phyloP scores from a whole-genome alignment of 257 asterid species.

The Salvia miltiorrhiza region DNA sequence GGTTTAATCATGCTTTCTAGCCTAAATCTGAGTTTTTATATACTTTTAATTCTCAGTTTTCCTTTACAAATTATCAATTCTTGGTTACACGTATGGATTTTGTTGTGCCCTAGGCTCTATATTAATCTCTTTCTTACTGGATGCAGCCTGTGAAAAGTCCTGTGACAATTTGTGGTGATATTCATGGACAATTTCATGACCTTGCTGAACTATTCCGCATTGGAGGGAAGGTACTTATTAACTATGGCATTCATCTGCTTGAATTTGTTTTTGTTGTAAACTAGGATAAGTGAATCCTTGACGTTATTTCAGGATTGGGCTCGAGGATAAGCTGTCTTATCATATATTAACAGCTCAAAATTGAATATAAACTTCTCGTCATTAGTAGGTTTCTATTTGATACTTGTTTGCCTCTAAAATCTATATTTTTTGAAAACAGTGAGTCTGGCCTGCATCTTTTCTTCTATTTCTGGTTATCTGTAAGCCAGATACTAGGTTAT shows the following conservation, averaged over 20 bases:
- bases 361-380: conserved; percentile 11
- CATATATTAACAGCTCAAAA: conserved; percentile 30
- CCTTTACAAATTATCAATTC: background rate
- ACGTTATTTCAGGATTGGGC: conserved; percentile 17
- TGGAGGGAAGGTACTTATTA: conserved; percentile 81
- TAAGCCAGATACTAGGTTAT: background rate
- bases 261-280: conserved; percentile 13
- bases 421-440: background rate
- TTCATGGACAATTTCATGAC: conserved; percentile 97
- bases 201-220: conserved; percentile 95
- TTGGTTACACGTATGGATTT: background rate
- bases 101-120: background rate
- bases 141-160: conserved; percentile 97
- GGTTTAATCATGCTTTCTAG: background rate
- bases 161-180: conserved; percentile 95
- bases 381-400: conserved; percentile 21
- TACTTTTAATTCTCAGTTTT: background rate
- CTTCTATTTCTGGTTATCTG: background rate
- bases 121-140: conserved; percentile 28
- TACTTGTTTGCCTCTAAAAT: background rate
- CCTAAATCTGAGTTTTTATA: background rate
- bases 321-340: conserved; percentile 27
- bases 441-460: conserved; percentile 2
- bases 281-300: conserved; percentile 13
- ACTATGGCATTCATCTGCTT: conserved; percentile 7